phyloP scores from a whole-genome alignment of 163 green algal species.

The Scenedesmus sp. region DNA sequence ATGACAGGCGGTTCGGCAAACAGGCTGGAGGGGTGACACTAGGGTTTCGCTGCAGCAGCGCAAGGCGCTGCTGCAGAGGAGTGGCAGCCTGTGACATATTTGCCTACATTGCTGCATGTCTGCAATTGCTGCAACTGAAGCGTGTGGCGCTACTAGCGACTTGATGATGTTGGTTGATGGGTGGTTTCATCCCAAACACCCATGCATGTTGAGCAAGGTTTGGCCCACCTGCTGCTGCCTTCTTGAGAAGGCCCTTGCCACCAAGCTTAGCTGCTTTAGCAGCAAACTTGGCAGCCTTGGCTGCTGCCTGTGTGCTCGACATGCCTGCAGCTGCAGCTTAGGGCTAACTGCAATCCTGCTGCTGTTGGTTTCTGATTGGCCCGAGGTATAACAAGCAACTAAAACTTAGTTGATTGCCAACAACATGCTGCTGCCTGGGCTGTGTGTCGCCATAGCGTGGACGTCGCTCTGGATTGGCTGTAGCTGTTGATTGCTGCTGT shows the following conservation, averaged over 20 bases:
- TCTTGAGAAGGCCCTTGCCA: slow-evolving; percentile 46
- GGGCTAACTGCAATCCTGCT: neutral
- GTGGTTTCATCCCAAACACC: neutral
- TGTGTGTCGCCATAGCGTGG: neutral
- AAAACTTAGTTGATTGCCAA: neutral
- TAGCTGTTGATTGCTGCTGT: neutral
- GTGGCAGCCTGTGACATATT: neutral
- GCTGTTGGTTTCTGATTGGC: neutral
- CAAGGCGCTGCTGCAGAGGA: neutral
- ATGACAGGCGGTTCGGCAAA: too few relatives aligned
- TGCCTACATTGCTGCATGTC: too few relatives aligned
- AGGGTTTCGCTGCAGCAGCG: neutral
- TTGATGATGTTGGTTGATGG: neutral
- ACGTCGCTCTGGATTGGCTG: neutral
- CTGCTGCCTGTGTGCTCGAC: neutral
- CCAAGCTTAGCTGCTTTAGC: slow-evolving; percentile 48
- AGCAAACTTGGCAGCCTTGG: slow-evolving; percentile 29
- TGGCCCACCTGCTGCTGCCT: slow-evolving; percentile 39
- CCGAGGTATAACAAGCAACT: neutral
- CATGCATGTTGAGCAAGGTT: neutral
- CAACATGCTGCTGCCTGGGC: neutral
- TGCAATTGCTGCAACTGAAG: too few relatives aligned
- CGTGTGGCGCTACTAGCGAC: too few relatives aligned
- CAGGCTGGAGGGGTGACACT: neutral
- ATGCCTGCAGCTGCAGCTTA: slow-evolving; percentile 16